Conservation (phyloP, 176 grass and related monocot species). For the Carex parvula region DNA sequence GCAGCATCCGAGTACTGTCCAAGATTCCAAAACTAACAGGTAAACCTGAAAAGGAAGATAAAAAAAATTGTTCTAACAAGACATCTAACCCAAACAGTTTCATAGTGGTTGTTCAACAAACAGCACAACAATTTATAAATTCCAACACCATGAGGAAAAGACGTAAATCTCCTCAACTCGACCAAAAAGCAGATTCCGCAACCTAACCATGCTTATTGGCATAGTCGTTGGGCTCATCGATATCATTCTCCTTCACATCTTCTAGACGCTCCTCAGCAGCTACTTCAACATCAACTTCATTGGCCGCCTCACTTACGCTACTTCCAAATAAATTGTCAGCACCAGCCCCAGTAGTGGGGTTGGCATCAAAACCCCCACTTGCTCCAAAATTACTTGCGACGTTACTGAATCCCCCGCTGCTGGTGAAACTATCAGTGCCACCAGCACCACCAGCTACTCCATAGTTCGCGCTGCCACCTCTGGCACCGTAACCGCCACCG, state of each 20-base stretch:
- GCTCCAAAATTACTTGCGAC: slow-evolving; percentile 19
- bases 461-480: slow-evolving; percentile 16
- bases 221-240: slow-evolving; percentile 28
- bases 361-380: slow-evolving; percentile 28
- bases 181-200: neutral
- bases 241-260: slow-evolving; percentile 17
- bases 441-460: slow-evolving; percentile 22
- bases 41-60: neutral
- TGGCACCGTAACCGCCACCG: slow-evolving; percentile 13
- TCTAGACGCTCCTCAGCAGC: slow-evolving; percentile 10
- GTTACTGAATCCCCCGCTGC: slow-evolving; percentile 29
- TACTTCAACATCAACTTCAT: neutral
- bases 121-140: neutral
- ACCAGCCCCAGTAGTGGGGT: neutral
- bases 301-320: neutral
- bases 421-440: neutral
- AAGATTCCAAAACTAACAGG: neutral
- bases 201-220: slow-evolving; percentile 35
- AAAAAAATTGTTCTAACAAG: slow-evolving; percentile 13
- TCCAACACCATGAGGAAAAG: neutral
- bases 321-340: slow-evolving; percentile 5
- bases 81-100: slow-evolving; percentile 9
- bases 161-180: neutral
- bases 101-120: neutral
- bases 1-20: neutral